Percentiles rank a stretch among this genome's conserved stretches.
phyloP scores from a whole-genome alignment of 2,329 filamentous ascomycete genomes.

The Hypoxylon sp. region DNA sequence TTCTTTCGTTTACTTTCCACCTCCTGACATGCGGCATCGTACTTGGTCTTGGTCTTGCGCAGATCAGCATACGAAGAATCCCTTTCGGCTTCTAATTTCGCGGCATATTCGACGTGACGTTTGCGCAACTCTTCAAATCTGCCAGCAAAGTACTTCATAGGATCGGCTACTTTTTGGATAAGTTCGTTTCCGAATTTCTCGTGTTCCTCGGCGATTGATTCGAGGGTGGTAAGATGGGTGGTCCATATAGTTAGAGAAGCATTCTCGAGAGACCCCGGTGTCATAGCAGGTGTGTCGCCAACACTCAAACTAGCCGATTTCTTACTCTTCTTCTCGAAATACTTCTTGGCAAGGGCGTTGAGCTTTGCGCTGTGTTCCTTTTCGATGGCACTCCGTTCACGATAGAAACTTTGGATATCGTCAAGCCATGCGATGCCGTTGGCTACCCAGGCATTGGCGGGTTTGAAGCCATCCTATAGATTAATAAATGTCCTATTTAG shows the following conservation, averaged over 20 bases:
- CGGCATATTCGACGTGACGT: slow-evolving; percentile 88
- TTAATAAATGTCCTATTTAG: slow-evolving; percentile 32
- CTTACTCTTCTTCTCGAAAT: slow-evolving; percentile 95
- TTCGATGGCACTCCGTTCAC: slow-evolving; percentile 92
- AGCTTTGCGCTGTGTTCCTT: slow-evolving; percentile 97
- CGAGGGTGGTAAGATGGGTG: slow-evolving; percentile 90
- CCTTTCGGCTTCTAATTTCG: slow-evolving; percentile 89
- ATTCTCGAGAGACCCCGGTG: slow-evolving; percentile 94
- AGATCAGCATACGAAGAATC: slow-evolving; percentile 87
- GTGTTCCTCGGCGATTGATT: slow-evolving; percentile 89
- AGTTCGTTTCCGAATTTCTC: slow-evolving; percentile 87
- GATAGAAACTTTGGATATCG: slow-evolving; percentile 97
- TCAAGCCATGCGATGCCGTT: slow-evolving; percentile 95
- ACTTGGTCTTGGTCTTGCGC: slow-evolving; percentile 92
- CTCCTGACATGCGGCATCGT: slow-evolving; percentile 93
- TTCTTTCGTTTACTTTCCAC: slow-evolving; percentile 96
- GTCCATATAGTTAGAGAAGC: slow-evolving; percentile 98
- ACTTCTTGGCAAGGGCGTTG: slow-evolving; percentile 90
- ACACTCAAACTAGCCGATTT: slow-evolving; percentile 91
- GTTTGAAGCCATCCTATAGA: slow-evolving; percentile 91
- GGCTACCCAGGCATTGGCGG: slow-evolving; percentile 91
- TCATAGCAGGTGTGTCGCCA: slow-evolving; percentile 92
- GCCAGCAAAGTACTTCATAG: slow-evolving; percentile 79
- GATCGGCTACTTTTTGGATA: slow-evolving; percentile 85
- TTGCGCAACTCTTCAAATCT: slow-evolving; percentile 95